Evolutionary conservation across 139 green algal species (phyloP).

Genomic region (Chlamydomonas urium): DNA sequence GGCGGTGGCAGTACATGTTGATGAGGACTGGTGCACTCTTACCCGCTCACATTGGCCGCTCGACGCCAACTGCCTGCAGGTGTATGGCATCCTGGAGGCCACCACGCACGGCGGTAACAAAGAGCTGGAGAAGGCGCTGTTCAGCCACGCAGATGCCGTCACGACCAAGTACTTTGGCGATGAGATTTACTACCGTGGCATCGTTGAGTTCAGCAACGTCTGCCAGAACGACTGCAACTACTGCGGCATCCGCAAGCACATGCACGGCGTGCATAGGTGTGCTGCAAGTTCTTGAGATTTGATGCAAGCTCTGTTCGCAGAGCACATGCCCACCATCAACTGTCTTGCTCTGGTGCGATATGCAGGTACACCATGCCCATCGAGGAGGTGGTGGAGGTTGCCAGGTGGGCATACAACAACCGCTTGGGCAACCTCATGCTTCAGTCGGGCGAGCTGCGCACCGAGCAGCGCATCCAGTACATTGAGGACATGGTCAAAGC

Average conservation of each 20-base stretch:
- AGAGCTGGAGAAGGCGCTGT: slow-evolving; percentile 52
- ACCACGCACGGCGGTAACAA: slow-evolving; percentile 33
- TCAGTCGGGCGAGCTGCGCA: slow-evolving; percentile 54
- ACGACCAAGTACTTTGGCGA: slow-evolving; percentile 47
- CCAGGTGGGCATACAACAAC: slow-evolving; percentile 51
- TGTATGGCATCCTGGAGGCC: slow-evolving; percentile 27
- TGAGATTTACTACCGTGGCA: slow-evolving; percentile 50
- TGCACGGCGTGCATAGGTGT: slow-evolving; percentile 24
- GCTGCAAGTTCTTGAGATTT: too few relatives aligned
- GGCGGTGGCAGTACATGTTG: too few relatives aligned
- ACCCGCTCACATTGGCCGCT: too few relatives aligned
- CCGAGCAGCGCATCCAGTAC: slow-evolving; percentile 43
- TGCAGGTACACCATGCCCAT: slow-evolving; percentile 49
- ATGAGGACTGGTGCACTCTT: too few relatives aligned
- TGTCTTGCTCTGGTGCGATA: too few relatives aligned
- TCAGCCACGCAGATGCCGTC: slow-evolving; percentile 47
- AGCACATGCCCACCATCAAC: not conserved
- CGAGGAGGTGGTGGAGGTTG: slow-evolving; percentile 52
- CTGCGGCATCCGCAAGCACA: slow-evolving; percentile 64
- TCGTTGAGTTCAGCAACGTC: slow-evolving; percentile 66
- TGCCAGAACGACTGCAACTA: slow-evolving; percentile 65
- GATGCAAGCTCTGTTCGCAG: not conserved
- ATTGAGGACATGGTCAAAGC: slow-evolving; percentile 33
- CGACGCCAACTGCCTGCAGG: too few relatives aligned
- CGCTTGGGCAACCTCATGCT: slow-evolving; percentile 65